Percentiles rank a stretch among this genome's conserved stretches.
Conservation (phyloP, 2,329 filamentous ascomycete genomes). For the Cordyceps fumosorosea region DNA sequence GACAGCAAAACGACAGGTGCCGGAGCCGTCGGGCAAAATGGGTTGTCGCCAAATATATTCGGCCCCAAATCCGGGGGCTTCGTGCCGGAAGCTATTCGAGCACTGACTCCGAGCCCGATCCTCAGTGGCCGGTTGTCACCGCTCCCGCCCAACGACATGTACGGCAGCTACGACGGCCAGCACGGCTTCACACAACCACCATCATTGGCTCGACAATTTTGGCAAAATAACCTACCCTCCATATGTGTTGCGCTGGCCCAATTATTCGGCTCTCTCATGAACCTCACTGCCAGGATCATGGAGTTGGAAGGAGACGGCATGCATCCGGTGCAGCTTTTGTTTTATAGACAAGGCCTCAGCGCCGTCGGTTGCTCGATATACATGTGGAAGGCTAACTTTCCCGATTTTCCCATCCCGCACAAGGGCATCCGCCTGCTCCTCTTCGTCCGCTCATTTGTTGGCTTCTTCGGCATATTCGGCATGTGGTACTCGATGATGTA, state of each 20-base stretch:
- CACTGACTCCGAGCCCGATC: slow-evolving; percentile 17
- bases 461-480: slow-evolving; percentile 73
- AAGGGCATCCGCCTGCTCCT: slow-evolving; percentile 62
- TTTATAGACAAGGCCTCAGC: slow-evolving; percentile 72
- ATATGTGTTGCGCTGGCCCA: slow-evolving; percentile 68
- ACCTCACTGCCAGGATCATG: slow-evolving; percentile 68
- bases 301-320: slow-evolving; percentile 66
- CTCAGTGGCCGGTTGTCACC: slow-evolving; percentile 17
- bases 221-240: slow-evolving; percentile 64
- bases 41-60: neutral
- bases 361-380: slow-evolving; percentile 59
- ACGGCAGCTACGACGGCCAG: neutral
- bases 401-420: slow-evolving; percentile 64
- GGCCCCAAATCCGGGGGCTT: neutral
- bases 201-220: slow-evolving; percentile 35
- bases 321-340: slow-evolving; percentile 79
- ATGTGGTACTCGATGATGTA: slow-evolving; percentile 66
- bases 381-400: slow-evolving; percentile 64
- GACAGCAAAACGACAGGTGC: neutral
- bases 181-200: neutral
- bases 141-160: slow-evolving; percentile 12
- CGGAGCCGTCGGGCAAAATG: neutral
- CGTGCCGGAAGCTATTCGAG: neutral
- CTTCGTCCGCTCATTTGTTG: slow-evolving; percentile 59
- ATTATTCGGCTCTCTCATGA: slow-evolving; percentile 80